phyloP scores from a whole-genome alignment of 768 basidiomycete genomes.

The Suillus lakei region DNA sequence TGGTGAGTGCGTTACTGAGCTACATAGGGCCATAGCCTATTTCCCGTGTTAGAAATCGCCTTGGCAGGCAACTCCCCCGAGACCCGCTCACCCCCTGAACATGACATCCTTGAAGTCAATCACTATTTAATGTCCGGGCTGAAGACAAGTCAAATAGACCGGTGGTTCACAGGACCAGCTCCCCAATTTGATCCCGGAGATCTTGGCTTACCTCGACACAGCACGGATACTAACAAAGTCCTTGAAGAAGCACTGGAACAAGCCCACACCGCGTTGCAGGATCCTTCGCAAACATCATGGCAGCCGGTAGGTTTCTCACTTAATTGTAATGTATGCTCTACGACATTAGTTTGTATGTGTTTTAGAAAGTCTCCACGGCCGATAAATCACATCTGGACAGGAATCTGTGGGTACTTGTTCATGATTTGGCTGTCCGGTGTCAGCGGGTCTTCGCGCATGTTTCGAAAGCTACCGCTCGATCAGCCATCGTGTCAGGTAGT shows the following conservation, averaged over 20 bases:
- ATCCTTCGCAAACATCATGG: conserved; percentile 52
- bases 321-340: conserved; percentile 27
- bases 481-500: conserved; percentile 47
- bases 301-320: conserved; percentile 51
- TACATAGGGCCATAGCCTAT: conserved; percentile 14
- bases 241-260: conserved; percentile 47
- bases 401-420: conserved; percentile 68
- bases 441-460: conserved; percentile 65
- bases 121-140: conserved; percentile 78
- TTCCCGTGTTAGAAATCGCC: conserved; percentile 45
- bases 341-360: conserved; percentile 35
- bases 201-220: conserved; percentile 29
- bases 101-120: conserved; percentile 83
- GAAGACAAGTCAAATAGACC: conserved; percentile 69
- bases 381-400: conserved; percentile 64
- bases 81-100: conserved; percentile 48
- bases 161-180: conserved; percentile 73
- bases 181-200: conserved; percentile 39
- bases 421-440: conserved; percentile 65
- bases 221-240: conserved; percentile 23
- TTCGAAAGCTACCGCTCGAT: conserved; percentile 65
- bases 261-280: conserved; percentile 53
- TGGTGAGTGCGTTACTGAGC: conserved; percentile 50
- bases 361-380: conserved; percentile 50
- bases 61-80: conserved; percentile 60